phyloP scores from a whole-genome alignment of 805 yeast genomes.

The Babjeviella inositovora region DNA sequence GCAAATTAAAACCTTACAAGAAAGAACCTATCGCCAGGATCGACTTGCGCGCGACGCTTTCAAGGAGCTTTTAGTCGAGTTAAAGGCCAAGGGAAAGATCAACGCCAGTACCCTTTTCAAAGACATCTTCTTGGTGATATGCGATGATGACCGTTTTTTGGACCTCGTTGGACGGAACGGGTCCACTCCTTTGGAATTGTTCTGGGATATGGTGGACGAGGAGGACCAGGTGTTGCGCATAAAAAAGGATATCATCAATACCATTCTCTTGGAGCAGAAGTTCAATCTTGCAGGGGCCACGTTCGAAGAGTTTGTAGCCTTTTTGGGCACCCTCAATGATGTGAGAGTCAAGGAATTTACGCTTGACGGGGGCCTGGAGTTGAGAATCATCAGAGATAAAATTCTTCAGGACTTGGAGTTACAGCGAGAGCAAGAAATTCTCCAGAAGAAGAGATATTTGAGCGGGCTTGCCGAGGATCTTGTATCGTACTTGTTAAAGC shows the following conservation, averaged over 20 bases:
- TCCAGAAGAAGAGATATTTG: no score
- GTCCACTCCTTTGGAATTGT: slow-evolving; percentile 61
- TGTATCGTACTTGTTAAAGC: no score
- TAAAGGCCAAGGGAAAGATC: slow-evolving; percentile 14
- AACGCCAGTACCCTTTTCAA: slow-evolving; percentile 42
- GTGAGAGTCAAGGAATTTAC: slow-evolving; percentile 9
- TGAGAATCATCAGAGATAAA: slow-evolving; percentile 11
- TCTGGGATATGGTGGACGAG: slow-evolving; percentile 58
- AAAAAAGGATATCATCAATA: slow-evolving; percentile 43
- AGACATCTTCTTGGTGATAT: slow-evolving; percentile 31
- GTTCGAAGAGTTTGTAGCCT: background rate
- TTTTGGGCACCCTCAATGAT: background rate
- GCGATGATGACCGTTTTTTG: slow-evolving; percentile 38
- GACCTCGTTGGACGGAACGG: slow-evolving; percentile 62
- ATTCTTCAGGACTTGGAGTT: slow-evolving; percentile 9
- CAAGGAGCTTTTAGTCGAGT: slow-evolving; percentile 23
- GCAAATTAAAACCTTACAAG: slow-evolving; percentile 9
- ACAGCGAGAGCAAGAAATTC: slow-evolving; percentile 4
- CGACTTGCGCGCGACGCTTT: slow-evolving; percentile 51
- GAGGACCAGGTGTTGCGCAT: slow-evolving; percentile 37
- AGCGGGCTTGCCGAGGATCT: no score
- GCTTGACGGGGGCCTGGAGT: no score
- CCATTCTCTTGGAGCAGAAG: slow-evolving; percentile 20
- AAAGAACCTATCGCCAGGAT: slow-evolving; percentile 34
- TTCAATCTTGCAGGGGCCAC: slow-evolving; percentile 7